Evolutionary conservation across 1,284 basidiomycete species (phyloP).

Genomic region (Melampsora larici-populina): DNA sequence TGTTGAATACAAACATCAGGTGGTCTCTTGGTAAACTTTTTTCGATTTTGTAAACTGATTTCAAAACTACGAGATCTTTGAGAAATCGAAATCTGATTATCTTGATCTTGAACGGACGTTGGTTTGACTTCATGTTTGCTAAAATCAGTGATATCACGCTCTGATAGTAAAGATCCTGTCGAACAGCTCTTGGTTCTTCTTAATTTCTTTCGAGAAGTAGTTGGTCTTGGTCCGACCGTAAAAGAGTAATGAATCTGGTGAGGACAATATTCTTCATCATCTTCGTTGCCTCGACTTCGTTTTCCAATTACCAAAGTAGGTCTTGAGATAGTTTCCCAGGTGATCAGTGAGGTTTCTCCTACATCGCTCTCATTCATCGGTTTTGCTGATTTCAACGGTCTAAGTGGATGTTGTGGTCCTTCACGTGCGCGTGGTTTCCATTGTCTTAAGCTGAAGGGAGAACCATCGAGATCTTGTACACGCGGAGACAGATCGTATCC

Average conservation of each 20-base stretch:
- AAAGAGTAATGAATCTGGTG: background rate
- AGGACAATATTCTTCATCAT: background rate
- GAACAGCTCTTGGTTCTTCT: background rate
- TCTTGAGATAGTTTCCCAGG: background rate
- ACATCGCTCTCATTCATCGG: background rate
- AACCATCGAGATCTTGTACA: background rate
- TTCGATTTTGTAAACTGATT: background rate
- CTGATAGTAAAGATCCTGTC: background rate
- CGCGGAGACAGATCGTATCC: background rate
- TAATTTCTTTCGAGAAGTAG: background rate
- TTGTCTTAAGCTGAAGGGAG: constrained; percentile 1
- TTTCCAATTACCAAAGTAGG: background rate
- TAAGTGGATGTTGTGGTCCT: background rate
- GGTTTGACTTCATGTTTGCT: background rate
- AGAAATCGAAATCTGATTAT: background rate
- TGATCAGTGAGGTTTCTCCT: background rate
- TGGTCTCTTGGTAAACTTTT: background rate
- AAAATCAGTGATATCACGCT: constrained; percentile 1
- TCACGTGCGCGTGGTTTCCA: constrained; percentile 1
- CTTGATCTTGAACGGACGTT: background rate
- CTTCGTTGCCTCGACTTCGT: background rate
- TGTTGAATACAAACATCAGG: background rate
- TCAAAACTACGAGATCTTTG: background rate
- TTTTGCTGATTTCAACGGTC: background rate
- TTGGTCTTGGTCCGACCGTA: background rate